phyloP scores from a whole-genome alignment of 257 asterid species.

The Gentiana straminea region DNA sequence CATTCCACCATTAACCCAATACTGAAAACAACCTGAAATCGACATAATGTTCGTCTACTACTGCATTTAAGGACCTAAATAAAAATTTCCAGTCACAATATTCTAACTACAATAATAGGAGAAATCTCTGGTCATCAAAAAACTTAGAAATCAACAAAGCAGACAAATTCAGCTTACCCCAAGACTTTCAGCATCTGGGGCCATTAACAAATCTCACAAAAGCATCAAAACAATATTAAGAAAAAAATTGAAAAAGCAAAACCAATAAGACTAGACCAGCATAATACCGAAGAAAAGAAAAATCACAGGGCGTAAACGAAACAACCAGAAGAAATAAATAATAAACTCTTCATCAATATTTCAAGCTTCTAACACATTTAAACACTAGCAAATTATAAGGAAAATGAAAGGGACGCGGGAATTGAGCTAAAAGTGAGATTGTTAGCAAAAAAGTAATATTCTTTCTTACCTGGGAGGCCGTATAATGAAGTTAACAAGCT shows the following conservation, averaged over 20 bases:
- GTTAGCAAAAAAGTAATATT: background rate
- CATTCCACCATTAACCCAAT: no score
- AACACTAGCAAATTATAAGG: background rate
- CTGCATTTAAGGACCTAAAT: no score
- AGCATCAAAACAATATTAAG: conserved; percentile 8
- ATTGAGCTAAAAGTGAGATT: background rate
- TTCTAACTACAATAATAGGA: background rate
- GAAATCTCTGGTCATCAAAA: background rate
- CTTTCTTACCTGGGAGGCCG: conserved; percentile 81
- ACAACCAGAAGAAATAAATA: conserved; percentile 8
- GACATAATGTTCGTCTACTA: no score
- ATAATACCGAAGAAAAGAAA: background rate
- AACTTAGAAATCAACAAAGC: background rate
- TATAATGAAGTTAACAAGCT: conserved; percentile 89
- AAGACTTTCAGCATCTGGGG: background rate
- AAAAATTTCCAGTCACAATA: no score
- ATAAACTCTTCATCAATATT: conserved; percentile 18
- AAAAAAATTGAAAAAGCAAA: background rate
- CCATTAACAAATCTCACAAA: background rate
- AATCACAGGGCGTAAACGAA: background rate
- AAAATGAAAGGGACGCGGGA: background rate
- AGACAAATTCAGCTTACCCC: background rate
- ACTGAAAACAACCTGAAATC: no score
- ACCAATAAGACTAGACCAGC: conserved; percentile 4
- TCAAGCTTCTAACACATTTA: conserved; percentile 17